Conservation (phyloP, 164 flowering plant genomes). For the Vitis vinifera region ASM3070453v1 NC_081812.1:16152501-16153000, state of each 20-base stretch:
- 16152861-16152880: slow-evolving; percentile 26
- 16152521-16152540: background rate
- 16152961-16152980: background rate
- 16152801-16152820: slow-evolving; percentile 6
- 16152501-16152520: slow-evolving; percentile 8
- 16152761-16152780: background rate
- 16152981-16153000: background rate
- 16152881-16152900: background rate
- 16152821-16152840: slow-evolving; percentile 10
- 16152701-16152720: too few species aligned
- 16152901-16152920: slow-evolving; percentile 9
- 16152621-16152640: too few species aligned
- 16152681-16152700: too few species aligned
- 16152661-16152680: too few species aligned
- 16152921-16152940: slow-evolving; percentile 22
- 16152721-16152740: too few species aligned
- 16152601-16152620: slow-evolving; percentile 36
- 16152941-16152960: slow-evolving; percentile 20
- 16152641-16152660: too few species aligned
- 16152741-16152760: too few species aligned
- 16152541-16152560: background rate
- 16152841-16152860: slow-evolving; percentile 32
- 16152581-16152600: slow-evolving; percentile 47
- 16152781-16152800: slow-evolving; percentile 2
- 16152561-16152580: slow-evolving; percentile 12